Percentiles rank a stretch among this genome's conserved stretches.
These are phyloP conservation scores for Termitomyces sp. DNA, from an alignment of 768 basidiomycete species.

Conservation along the genomic window DNA sequence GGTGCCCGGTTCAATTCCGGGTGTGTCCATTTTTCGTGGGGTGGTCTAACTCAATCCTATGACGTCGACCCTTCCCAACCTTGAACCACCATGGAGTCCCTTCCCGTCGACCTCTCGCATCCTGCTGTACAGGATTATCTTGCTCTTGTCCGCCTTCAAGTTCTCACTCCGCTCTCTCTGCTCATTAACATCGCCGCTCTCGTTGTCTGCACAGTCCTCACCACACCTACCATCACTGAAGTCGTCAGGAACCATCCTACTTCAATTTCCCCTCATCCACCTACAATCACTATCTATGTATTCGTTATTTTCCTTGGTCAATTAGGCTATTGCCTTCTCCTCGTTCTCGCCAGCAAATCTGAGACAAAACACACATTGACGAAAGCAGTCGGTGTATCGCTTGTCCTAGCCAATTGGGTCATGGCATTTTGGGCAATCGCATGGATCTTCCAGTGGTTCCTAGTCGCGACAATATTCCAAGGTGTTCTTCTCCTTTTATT, in stretches of 20 bases:
- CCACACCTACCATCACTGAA: conserved; percentile 60
- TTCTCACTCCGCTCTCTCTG: conserved; percentile 81
- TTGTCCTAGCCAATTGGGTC: conserved; percentile 76
- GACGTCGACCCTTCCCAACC: background rate
- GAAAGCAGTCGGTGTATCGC: conserved; percentile 75
- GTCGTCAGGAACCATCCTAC: conserved; percentile 47
- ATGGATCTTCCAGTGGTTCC: conserved; percentile 75
- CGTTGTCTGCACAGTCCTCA: conserved; percentile 63
- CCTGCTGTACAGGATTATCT: conserved; percentile 66
- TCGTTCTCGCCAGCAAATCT: conserved; percentile 64
- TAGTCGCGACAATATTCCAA: conserved; percentile 70
- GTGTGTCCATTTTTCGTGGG: conserved; percentile 19
- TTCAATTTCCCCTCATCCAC: conserved; percentile 64
- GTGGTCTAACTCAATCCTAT: background rate
- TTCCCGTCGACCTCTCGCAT: conserved; percentile 56
- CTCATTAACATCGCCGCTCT: conserved; percentile 75
- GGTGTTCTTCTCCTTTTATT: conserved; percentile 68
- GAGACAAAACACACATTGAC: conserved; percentile 79
- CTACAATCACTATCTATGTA: conserved; percentile 58
- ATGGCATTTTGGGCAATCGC: conserved; percentile 79
- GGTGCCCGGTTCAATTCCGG: too few species aligned
- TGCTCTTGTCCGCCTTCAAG: conserved; percentile 72
- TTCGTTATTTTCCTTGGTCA: conserved; percentile 58
- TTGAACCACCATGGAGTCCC: conserved; percentile 45
- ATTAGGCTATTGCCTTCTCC: conserved; percentile 79